These are phyloP conservation scores for Syzygium aqueum DNA, from an alignment of 345 rosid species.

Conservation along the genomic window DNA sequence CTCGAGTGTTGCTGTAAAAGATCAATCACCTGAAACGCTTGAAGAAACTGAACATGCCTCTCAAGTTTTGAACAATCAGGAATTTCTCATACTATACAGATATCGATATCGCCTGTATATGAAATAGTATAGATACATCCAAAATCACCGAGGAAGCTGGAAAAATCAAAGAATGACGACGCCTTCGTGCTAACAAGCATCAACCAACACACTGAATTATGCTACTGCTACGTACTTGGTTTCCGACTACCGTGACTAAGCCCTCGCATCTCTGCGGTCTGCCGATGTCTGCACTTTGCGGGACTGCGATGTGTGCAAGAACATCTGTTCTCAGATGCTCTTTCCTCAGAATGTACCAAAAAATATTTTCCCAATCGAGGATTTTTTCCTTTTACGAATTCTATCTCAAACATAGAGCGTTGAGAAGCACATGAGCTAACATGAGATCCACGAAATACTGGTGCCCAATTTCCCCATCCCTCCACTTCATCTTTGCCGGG, in stretches of 20 bases:
- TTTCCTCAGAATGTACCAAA: background rate
- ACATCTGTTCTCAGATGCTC: background rate
- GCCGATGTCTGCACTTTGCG: background rate
- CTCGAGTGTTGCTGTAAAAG: background rate
- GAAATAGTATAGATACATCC: background rate
- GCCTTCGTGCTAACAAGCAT: background rate
- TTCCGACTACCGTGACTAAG: background rate
- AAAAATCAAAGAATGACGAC: background rate
- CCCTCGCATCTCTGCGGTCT: background rate
- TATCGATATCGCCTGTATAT: background rate
- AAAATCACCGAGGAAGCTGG: background rate
- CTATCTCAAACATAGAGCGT: conserved; percentile 36
- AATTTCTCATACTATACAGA: background rate
- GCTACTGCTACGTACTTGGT: background rate
- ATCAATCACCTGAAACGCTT: background rate
- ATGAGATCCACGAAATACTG: conserved; percentile 96
- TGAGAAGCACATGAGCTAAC: conserved; percentile 82
- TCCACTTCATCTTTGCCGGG: conserved; percentile 76
- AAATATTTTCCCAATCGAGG: background rate
- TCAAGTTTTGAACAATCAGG: background rate
- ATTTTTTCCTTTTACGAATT: background rate
- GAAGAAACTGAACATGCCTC: background rate
- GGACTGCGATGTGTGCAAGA: background rate
- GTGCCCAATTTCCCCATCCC: conserved; percentile 91
- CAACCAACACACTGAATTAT: background rate